These are phyloP conservation scores for Exophiala lecanii-corni DNA, from an alignment of 2,329 filamentous ascomycete genomes.

Conservation along the genomic window DNA sequence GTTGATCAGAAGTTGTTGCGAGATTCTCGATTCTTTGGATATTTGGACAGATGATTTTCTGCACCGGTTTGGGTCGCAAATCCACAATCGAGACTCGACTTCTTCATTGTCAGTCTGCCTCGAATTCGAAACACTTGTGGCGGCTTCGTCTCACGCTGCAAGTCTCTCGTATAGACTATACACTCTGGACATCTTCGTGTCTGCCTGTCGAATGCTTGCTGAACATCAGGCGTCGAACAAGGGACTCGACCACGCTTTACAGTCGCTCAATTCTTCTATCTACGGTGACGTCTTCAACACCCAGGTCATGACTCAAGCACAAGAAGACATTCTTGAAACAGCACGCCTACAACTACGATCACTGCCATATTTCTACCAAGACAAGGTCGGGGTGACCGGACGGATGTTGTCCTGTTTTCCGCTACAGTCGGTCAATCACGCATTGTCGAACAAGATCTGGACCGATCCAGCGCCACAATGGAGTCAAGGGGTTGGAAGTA, in stretches of 20 bases:
- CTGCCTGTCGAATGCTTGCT: neutral
- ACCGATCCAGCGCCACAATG: neutral
- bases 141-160: neutral
- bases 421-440: constrained; percentile 3
- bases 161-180: neutral
- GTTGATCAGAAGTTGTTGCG: neutral
- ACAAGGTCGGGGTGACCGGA: constrained; percentile 10
- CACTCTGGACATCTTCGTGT: neutral
- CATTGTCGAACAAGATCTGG: neutral
- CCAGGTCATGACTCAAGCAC: neutral
- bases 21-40: neutral
- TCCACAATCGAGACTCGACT: neutral
- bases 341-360: constrained; percentile 4
- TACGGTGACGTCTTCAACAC: neutral
- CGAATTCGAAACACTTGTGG: neutral
- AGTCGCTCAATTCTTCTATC: too few species aligned
- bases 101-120: neutral
- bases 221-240: neutral
- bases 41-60: neutral
- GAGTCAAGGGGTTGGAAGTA: too few species aligned
- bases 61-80: neutral
- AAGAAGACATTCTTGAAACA: neutral
- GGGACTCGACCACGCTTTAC: neutral
- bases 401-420: constrained; percentile 8
- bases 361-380: constrained; percentile 10